Evolutionary conservation across 805 yeast genomes (phyloP).

Genomic region (Wickerhamomyces chambardii): DNA sequence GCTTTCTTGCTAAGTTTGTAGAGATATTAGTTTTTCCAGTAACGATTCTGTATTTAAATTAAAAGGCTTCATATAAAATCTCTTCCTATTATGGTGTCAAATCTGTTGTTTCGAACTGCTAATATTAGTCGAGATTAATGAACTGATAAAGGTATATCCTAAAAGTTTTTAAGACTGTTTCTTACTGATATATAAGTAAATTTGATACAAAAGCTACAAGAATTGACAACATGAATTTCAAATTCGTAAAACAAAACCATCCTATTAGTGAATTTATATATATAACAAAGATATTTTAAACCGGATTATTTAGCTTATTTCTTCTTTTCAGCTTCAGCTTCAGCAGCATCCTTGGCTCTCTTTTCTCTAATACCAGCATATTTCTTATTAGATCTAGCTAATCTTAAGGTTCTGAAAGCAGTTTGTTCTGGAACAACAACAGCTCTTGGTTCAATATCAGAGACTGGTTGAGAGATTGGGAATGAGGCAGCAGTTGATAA

Average conservation of each 20-base stretch:
- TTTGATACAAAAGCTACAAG: no score
- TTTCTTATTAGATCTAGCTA: constrained; percentile 91
- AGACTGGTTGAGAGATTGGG: constrained; percentile 81
- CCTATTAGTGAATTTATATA: not conserved
- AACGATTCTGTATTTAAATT: no score
- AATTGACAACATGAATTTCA: no score
- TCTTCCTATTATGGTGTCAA: no score
- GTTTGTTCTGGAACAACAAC: constrained; percentile 57
- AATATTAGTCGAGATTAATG: no score
- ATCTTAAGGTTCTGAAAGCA: constrained; percentile 94
- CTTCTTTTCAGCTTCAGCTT: constrained; percentile 99
- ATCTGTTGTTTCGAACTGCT: no score
- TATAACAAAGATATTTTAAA: not conserved
- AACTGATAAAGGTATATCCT: no score
- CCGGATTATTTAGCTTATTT: constrained; percentile 43
- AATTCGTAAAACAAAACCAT: not conserved
- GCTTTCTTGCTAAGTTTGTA: no score
- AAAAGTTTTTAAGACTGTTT: no score
- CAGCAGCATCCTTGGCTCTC: constrained; percentile 96
- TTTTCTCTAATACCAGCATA: constrained; percentile 94
- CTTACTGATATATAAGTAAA: no score
- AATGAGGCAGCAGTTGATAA: constrained; percentile 66
- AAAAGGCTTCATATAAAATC: no score
- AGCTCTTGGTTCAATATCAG: constrained; percentile 80
- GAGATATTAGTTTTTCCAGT: no score